These are phyloP conservation scores for Tylopilus subfusipes DNA, from an alignment of 768 basidiomycete species.

Conservation along the genomic window DNA sequence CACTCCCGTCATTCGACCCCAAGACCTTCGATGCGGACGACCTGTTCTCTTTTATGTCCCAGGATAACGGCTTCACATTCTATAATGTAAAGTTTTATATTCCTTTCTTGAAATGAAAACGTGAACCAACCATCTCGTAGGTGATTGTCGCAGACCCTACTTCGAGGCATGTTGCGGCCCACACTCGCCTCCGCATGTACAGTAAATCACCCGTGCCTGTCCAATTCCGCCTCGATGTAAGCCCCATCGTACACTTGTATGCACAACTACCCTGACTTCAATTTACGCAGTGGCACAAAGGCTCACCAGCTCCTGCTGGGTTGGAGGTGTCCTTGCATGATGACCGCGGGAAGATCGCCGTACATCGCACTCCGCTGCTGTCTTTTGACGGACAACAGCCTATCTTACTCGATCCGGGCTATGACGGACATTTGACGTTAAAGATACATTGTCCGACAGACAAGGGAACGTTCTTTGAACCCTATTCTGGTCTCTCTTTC, in stretches of 20 bases:
- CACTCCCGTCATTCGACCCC: not conserved
- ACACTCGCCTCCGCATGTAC: constrained; percentile 9
- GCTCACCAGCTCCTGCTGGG: not conserved
- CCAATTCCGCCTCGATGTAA: constrained; percentile 1
- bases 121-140: not conserved
- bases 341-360: not conserved
- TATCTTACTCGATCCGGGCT: not conserved
- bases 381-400: not conserved
- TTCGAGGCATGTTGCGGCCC: constrained; percentile 1
- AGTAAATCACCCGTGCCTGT: not conserved
- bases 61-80: not conserved
- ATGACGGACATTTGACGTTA: constrained; percentile 5
- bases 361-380: not conserved
- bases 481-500: constrained; percentile 9
- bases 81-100: not conserved
- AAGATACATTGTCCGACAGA: constrained; percentile 1
- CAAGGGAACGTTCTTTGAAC: not conserved
- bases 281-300: constrained; percentile 1
- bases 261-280: not conserved
- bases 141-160: constrained; percentile 12
- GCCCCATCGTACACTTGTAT: not conserved
- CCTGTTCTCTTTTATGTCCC: not conserved
- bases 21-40: not conserved
- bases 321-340: constrained; percentile 8
- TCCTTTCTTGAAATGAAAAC: not conserved